phyloP scores from a whole-genome alignment of 495 filamentous ascomycete genomes.

The Aspergillus bridgeri region DNA sequence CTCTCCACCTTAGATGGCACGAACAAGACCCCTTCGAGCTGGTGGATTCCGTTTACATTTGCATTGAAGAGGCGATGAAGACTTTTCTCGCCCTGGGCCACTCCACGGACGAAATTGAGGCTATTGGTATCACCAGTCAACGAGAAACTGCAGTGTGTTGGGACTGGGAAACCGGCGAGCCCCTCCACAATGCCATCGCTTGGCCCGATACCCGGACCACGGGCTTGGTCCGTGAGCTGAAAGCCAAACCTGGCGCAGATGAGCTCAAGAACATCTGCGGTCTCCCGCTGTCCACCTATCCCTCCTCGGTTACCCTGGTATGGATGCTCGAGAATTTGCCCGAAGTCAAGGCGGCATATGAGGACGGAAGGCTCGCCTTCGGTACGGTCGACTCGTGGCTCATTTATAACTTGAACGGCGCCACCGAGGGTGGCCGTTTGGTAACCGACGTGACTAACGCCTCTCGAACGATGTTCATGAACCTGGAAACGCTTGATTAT shows the following conservation, averaged over 20 bases:
- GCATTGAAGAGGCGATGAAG: slow-evolving; percentile 78
- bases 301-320: slow-evolving; percentile 81
- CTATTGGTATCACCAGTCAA: slow-evolving; percentile 92
- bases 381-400: slow-evolving; percentile 95
- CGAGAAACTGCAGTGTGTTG: slow-evolving; percentile 90
- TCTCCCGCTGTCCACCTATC: slow-evolving; percentile 89
- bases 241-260: slow-evolving; percentile 61
- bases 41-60: slow-evolving; percentile 72
- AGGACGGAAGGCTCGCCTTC: slow-evolving; percentile 76
- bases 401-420: slow-evolving; percentile 85
- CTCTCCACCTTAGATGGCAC: slow-evolving; percentile 67
- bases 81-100: slow-evolving; percentile 70
- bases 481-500: slow-evolving; percentile 81
- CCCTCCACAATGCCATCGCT: slow-evolving; percentile 84
- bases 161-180: slow-evolving; percentile 82
- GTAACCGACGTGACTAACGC: slow-evolving; percentile 94
- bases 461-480: slow-evolving; percentile 95
- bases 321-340: slow-evolving; percentile 79
- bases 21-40: slow-evolving; percentile 88
- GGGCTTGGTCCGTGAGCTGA: slow-evolving; percentile 76
- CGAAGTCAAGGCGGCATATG: slow-evolving; percentile 71
- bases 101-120: slow-evolving; percentile 68
- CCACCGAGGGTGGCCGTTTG: slow-evolving; percentile 61
- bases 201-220: slow-evolving; percentile 92
- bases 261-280: slow-evolving; percentile 73